Percentiles rank a stretch among this genome's conserved stretches.
These are phyloP conservation scores for Pichia sp. DNA, from an alignment of 1,139 yeast genomes.

Conservation along the genomic window DNA sequence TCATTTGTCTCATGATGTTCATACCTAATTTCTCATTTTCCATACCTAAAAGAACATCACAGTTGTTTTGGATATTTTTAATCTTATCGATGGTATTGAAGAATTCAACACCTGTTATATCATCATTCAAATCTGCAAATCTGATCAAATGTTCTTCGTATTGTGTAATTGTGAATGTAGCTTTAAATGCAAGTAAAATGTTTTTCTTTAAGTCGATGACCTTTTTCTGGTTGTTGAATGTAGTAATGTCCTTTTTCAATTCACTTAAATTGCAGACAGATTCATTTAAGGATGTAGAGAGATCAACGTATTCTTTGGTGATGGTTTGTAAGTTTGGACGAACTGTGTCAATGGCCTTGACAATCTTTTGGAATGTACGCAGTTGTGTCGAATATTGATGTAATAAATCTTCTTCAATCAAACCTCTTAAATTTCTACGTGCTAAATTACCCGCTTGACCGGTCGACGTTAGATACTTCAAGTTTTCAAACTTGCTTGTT, in stretches of 20 bases:
- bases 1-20: constrained; percentile 63
- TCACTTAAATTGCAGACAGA: constrained; percentile 32
- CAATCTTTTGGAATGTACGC: constrained; percentile 60
- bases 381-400: constrained; percentile 57
- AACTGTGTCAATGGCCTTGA: constrained; percentile 45
- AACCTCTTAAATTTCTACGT: constrained; percentile 62
- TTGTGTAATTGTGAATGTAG: constrained; percentile 66
- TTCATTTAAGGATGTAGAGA: constrained; percentile 33
- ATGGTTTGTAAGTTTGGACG: constrained; percentile 42
- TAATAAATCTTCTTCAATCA: constrained; percentile 69
- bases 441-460: constrained; percentile 57
- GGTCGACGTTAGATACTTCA: constrained; percentile 44
- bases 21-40: constrained; percentile 73
- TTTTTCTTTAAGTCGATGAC: constrained; percentile 50
- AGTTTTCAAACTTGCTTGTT: not conserved
- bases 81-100: constrained; percentile 61
- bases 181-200: constrained; percentile 56
- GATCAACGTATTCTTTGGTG: constrained; percentile 41
- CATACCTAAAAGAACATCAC: constrained; percentile 64
- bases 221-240: constrained; percentile 43
- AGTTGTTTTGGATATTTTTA: constrained; percentile 61
- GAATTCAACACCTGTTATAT: constrained; percentile 54
- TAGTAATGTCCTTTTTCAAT: constrained; percentile 37
- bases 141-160: constrained; percentile 58
- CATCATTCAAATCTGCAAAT: constrained; percentile 36